phyloP scores from a whole-genome alignment of 208 protist species.

The Trypanosoma platydactyli region DNA sequence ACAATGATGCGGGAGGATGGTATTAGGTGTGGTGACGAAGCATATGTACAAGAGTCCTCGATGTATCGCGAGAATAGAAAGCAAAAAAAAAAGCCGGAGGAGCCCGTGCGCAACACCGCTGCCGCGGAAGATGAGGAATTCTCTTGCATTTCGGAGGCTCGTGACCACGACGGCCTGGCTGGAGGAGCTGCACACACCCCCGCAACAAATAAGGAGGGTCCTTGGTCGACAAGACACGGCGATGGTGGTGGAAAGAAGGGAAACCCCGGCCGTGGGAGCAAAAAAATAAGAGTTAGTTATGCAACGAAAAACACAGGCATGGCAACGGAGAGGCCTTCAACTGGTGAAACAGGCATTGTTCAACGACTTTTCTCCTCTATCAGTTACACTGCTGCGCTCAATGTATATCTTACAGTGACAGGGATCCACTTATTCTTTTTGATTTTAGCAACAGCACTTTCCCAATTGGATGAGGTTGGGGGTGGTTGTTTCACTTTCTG shows the following conservation, averaged over 20 bases:
- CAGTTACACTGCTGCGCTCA: slow-evolving; percentile 26
- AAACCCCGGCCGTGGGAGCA: background rate
- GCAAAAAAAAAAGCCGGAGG: too few species aligned
- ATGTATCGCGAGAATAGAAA: too few species aligned
- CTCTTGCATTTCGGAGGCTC: background rate
- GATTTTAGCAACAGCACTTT: slow-evolving; percentile 57
- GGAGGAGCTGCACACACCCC: background rate
- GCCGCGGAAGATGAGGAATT: background rate
- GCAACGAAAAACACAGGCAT: slow-evolving; percentile 6
- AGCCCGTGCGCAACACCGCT: too few species aligned
- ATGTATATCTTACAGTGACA: slow-evolving; percentile 46
- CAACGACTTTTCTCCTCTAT: slow-evolving; percentile 25
- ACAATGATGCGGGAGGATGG: too few species aligned
- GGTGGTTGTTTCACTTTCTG: slow-evolving; percentile 81
- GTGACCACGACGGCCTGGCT: background rate
- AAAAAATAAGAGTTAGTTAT: slow-evolving; percentile 12
- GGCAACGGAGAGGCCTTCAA: slow-evolving; percentile 5
- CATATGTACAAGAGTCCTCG: too few species aligned
- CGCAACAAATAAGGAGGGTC: background rate
- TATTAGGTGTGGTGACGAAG: too few species aligned
- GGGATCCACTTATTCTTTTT: slow-evolving; percentile 60
- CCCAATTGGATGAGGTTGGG: slow-evolving; percentile 68
- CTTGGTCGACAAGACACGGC: too few species aligned
- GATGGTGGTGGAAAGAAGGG: too few species aligned
- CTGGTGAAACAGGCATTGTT: background rate